Percentiles rank a stretch among this genome's conserved stretches.
Evolutionary conservation across 768 basidiomycete species (phyloP).

Genomic region (Russula ochroleuca): DNA sequence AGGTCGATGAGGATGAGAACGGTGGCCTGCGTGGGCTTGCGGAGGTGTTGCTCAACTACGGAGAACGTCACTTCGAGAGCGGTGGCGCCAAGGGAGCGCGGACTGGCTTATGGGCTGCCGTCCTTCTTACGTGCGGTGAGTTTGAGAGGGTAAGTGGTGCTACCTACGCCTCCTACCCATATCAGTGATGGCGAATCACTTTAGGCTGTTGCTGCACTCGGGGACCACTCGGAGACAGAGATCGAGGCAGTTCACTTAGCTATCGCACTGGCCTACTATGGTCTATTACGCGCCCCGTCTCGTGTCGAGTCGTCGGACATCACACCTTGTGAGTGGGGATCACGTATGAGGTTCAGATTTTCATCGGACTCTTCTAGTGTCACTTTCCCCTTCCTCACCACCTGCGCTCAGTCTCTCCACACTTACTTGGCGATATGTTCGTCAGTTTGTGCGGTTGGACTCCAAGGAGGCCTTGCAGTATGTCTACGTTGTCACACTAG

Average conservation of each 20-base stretch:
- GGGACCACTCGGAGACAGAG: conserved; percentile 82
- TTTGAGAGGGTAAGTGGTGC: conserved; percentile 73
- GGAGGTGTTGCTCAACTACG: conserved; percentile 73
- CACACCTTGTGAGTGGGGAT: conserved; percentile 56
- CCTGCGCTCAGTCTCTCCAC: conserved; percentile 79
- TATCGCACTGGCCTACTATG: conserved; percentile 89
- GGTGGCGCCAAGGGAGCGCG: conserved; percentile 53
- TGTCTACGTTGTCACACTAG: conserved; percentile 79
- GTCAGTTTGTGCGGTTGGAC: conserved; percentile 89
- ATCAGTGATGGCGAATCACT: neutral
- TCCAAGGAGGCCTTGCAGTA: conserved; percentile 94
- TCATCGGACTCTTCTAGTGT: conserved; percentile 44
- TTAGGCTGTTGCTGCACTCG: conserved; percentile 85
- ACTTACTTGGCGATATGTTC: conserved; percentile 87
- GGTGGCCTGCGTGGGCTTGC: conserved; percentile 68
- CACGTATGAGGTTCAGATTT: neutral
- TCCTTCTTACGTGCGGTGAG: conserved; percentile 87
- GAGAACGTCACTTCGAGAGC: conserved; percentile 79
- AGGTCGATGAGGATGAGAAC: conserved; percentile 78
- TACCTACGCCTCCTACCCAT: neutral
- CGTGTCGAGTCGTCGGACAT: conserved; percentile 80
- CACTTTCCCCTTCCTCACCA: conserved; percentile 59
- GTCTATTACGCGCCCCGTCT: conserved; percentile 78
- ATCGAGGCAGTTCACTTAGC: conserved; percentile 94
- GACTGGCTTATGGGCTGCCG: conserved; percentile 72